Evolutionary conservation across 192 early-diverging fungal genomes (phyloP).

Genomic region (Coemansia sp.): DNA sequence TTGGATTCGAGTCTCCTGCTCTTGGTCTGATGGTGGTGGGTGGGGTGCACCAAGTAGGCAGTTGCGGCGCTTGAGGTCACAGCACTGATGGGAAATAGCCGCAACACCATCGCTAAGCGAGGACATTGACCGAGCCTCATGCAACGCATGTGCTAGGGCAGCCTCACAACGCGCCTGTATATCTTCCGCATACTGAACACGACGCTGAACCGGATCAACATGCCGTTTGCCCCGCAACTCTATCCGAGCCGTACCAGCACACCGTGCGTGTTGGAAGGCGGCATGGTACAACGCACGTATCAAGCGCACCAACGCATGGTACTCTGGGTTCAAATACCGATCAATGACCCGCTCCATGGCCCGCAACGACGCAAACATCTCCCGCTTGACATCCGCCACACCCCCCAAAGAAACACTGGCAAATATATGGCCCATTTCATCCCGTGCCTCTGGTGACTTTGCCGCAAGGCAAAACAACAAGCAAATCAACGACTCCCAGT

Average conservation of each 20-base stretch:
- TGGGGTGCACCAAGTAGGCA: not conserved
- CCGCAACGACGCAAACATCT: conserved; percentile 15
- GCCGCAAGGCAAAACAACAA: conserved; percentile 42
- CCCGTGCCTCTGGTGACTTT: conserved; percentile 3
- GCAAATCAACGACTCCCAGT: conserved; percentile 40
- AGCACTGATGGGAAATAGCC: conserved; percentile 17
- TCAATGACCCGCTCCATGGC: conserved; percentile 21
- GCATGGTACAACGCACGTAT: conserved; percentile 29
- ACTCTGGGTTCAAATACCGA: conserved; percentile 18
- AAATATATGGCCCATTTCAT: conserved; percentile 23
- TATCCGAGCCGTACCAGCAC: conserved; percentile 27
- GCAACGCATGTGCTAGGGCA: conserved; percentile 4
- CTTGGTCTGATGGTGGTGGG: no score
- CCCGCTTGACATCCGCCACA: conserved; percentile 28
- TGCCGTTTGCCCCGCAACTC: conserved; percentile 28
- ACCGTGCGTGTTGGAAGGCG: conserved; percentile 23
- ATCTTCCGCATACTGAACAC: conserved; percentile 30
- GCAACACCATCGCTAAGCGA: conserved; percentile 18
- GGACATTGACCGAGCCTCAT: conserved; percentile 3
- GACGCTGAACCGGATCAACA: conserved; percentile 35
- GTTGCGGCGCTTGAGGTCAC: not conserved
- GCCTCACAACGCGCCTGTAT: conserved; percentile 28
- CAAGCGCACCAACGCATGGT: conserved; percentile 10
- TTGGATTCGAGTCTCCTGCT: no score
- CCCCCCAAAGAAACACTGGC: conserved; percentile 8